A percentile compares a stretch with the other conserved stretches of the same genome.
These are phyloP conservation scores for Yarrowia deformans DNA, from an alignment of 805 yeast species.

Conservation along the genomic window DNA sequence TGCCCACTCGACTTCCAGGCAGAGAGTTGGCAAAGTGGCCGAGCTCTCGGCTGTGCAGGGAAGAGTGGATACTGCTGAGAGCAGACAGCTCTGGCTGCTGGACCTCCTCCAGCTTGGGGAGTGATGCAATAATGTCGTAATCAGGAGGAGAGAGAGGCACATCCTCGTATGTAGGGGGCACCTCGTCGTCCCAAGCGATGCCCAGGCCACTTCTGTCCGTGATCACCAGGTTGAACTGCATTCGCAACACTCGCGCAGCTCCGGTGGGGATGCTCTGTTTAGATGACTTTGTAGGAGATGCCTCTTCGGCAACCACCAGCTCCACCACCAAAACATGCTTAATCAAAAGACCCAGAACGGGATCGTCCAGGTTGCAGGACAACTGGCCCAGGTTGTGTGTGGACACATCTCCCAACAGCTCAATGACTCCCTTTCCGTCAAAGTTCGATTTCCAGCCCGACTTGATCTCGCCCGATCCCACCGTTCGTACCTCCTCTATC, in stretches of 20 bases:
- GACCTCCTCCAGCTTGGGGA: slow-evolving; percentile 46
- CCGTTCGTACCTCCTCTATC: slow-evolving; percentile 72
- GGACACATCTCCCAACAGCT: slow-evolving; percentile 55
- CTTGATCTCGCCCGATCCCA: slow-evolving; percentile 81
- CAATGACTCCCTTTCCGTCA: slow-evolving; percentile 76
- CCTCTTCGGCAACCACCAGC: slow-evolving; percentile 92
- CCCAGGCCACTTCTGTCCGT: slow-evolving; percentile 96
- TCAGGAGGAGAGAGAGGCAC: slow-evolving; percentile 90
- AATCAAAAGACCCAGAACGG: slow-evolving; percentile 77
- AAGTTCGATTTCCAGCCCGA: slow-evolving; percentile 97
- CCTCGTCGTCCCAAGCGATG: slow-evolving; percentile 98
- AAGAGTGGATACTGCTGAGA: slow-evolving; percentile 31
- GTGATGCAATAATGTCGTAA: slow-evolving; percentile 56
- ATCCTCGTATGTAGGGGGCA: slow-evolving; percentile 93
- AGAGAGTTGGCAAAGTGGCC: slow-evolving; percentile 36
- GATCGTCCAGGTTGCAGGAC: slow-evolving; percentile 83
- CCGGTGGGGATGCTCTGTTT: slow-evolving; percentile 66
- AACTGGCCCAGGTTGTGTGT: slow-evolving; percentile 56
- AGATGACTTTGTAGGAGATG: slow-evolving; percentile 45
- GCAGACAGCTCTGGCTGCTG: slow-evolving; percentile 37
- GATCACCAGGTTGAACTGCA: slow-evolving; percentile 86
- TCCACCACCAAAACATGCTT: slow-evolving; percentile 82
- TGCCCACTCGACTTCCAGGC: slow-evolving; percentile 35
- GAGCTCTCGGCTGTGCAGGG: slow-evolving; percentile 22
- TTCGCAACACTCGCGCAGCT: slow-evolving; percentile 89